phyloP scores from a whole-genome alignment of 2,329 filamentous ascomycete genomes.

The Fusarium pilosicola region DNA sequence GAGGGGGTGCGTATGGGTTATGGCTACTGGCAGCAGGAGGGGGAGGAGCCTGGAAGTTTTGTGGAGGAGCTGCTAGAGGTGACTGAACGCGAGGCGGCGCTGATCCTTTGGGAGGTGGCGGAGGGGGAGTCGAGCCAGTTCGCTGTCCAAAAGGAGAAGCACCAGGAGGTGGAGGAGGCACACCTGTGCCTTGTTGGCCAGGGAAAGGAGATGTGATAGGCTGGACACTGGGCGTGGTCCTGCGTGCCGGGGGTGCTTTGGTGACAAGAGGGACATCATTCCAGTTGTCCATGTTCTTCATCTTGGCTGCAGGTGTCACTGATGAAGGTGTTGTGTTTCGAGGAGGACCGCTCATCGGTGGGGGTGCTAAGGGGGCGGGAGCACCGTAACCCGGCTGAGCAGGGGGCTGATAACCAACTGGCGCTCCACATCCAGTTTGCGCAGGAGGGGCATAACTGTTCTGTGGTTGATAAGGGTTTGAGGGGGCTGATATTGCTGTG shows the following conservation, averaged over 20 bases:
- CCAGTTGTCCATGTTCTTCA: constrained; percentile 83
- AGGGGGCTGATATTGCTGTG: constrained; percentile 51
- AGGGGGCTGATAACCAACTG: constrained; percentile 63
- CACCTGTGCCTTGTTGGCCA: constrained; percentile 66
- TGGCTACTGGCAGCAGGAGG: constrained; percentile 72
- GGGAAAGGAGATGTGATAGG: constrained; percentile 81
- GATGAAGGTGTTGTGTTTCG: constrained; percentile 75
- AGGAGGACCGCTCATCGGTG: constrained; percentile 53
- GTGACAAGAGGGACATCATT: constrained; percentile 92
- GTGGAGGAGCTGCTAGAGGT: constrained; percentile 69
- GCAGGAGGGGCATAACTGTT: constrained; percentile 36
- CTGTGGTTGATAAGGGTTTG: constrained; percentile 50
- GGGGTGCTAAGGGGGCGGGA: constrained; percentile 48
- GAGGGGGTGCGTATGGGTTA: constrained; percentile 61
- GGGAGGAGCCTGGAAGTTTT: constrained; percentile 54
- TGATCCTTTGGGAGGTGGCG: constrained; percentile 84
- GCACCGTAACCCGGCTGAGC: constrained; percentile 52
- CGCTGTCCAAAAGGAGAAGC: constrained; percentile 67
- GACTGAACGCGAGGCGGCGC: constrained; percentile 77
- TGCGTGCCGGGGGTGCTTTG: constrained; percentile 73
- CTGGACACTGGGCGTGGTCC: constrained; percentile 76
- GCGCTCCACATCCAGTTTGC: constrained; percentile 53
- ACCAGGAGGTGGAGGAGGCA: constrained; percentile 64
- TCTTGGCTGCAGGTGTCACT: constrained; percentile 71
- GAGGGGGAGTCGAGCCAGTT: constrained; percentile 75